Evolutionary conservation across 192 early-diverging fungal species (phyloP), one percentile per base, ranked within the genome.

Genomic region (Backusella circina): DNA sequence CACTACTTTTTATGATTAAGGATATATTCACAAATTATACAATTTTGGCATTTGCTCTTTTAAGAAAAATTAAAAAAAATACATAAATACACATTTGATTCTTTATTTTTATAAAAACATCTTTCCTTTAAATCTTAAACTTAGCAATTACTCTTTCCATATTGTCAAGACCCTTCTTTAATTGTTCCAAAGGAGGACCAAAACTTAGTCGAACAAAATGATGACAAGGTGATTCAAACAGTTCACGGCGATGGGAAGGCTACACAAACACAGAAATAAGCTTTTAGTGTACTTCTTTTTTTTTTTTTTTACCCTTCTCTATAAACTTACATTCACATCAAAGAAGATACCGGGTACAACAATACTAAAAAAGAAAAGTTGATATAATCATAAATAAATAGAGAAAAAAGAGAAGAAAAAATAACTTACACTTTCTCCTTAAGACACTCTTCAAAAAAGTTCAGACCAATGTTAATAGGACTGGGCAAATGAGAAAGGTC

Each of bases 1-100:
- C 98, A n/a, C 87, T 99, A 73, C 84, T 99, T 67, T 97, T 99
- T 79, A 93, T 96, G 84, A 91, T 93, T 84, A 98, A 97, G 82
- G 98, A 99, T 79, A 91, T 96, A 79, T 89, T 97, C 71, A 91
- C 90, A 21, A 80, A 83, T 33, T 93, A 92, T 75, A 93, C 93
- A 16, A 74, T 95, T 9, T 26, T 92, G 6, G 44, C 91, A 23
- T 94, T 91, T 72, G 85, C 84, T 21, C 72, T 89, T 15, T 32
- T 86, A 37, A 73, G 73, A 76, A 38, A 76, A 65, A 44, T 47
- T 33, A 38, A 70, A 73, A 65, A 70, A 44, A 54, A 10, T 10
- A 8, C 21, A 54, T 61, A 61, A 12, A 61, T 26, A 37, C 36
- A 36, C 2, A n/a, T 12, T 36, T 68, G 37, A n/a, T 18, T 68